Percentiles rank a stretch among this genome's conserved stretches.
Conservation (phyloP, 441 rosid genomes). For the Viola pubescens region DNA sequence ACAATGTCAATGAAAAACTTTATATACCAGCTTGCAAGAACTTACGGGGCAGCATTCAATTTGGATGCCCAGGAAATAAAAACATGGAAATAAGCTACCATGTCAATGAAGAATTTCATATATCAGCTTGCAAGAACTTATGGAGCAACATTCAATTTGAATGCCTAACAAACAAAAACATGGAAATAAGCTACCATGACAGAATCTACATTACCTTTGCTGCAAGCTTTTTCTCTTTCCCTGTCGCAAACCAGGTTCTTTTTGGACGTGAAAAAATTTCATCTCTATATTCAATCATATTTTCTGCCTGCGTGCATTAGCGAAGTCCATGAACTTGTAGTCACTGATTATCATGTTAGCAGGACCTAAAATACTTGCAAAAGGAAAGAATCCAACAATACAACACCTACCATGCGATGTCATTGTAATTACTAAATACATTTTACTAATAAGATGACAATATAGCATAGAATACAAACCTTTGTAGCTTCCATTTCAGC, state of each 20-base stretch:
- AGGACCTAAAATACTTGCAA: no score
- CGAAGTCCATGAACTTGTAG: neutral
- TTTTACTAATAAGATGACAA: neutral
- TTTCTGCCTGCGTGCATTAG: conserved; percentile 63
- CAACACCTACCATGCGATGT: neutral
- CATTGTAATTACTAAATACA: neutral
- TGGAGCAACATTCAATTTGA: neutral
- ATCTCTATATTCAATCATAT: conserved; percentile 77
- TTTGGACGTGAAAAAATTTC: conserved; percentile 87
- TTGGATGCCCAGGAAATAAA: neutral
- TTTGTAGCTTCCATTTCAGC: conserved; percentile 97
- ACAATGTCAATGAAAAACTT: neutral
- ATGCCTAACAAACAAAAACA: neutral
- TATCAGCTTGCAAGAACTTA: neutral
- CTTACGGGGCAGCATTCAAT: neutral
- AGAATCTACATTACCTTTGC: conserved; percentile 51
- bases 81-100: conserved; percentile 1
- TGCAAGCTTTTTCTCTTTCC: conserved; percentile 75
- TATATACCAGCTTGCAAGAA: neutral
- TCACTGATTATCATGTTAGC: no score
- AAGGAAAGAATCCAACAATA: neutral
- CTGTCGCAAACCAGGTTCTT: conserved; percentile 90
- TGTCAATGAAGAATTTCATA: no score
- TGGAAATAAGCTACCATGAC: conserved; percentile 1
- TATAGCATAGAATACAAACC: conserved; percentile 31